phyloP scores from a whole-genome alignment of 2,329 filamentous ascomycete genomes.

The Colletotrichum sp. region DNA sequence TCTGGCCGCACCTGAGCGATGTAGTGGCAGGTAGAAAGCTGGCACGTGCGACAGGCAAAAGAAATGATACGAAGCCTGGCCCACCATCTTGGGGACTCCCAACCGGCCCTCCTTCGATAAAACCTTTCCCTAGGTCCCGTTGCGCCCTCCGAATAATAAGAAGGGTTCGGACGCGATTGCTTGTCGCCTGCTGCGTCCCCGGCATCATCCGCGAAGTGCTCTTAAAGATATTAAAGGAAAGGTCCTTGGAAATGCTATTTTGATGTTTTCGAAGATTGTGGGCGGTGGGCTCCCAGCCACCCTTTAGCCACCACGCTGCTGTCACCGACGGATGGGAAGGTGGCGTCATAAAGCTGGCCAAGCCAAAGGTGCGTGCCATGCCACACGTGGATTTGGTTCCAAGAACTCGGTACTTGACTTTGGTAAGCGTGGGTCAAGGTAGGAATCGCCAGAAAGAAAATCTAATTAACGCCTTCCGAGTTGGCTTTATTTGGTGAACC shows the following conservation, averaged over 20 bases:
- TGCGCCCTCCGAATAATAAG: background rate
- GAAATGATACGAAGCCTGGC: background rate
- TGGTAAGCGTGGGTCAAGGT: background rate
- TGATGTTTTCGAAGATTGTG: background rate
- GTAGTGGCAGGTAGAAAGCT: background rate
- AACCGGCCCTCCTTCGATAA: background rate
- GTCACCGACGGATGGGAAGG: background rate
- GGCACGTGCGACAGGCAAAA: background rate
- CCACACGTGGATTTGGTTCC: background rate
- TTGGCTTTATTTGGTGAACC: background rate
- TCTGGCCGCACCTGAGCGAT: too few relatives aligned
- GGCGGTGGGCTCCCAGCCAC: background rate
- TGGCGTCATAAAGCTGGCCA: background rate
- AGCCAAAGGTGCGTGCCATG: background rate
- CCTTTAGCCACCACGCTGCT: background rate
- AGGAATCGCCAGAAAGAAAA: background rate
- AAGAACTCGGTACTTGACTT: background rate
- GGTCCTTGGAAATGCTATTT: background rate
- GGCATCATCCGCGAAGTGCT: background rate
- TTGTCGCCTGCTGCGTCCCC: background rate
- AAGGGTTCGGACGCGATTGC: background rate
- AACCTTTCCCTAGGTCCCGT: background rate
- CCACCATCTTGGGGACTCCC: background rate
- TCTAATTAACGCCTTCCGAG: background rate
- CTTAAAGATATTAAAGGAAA: fast-evolving